Evolutionary conservation across 164 flowering plant species (phyloP).

Genomic region (Tetracentron sinense): DNA sequence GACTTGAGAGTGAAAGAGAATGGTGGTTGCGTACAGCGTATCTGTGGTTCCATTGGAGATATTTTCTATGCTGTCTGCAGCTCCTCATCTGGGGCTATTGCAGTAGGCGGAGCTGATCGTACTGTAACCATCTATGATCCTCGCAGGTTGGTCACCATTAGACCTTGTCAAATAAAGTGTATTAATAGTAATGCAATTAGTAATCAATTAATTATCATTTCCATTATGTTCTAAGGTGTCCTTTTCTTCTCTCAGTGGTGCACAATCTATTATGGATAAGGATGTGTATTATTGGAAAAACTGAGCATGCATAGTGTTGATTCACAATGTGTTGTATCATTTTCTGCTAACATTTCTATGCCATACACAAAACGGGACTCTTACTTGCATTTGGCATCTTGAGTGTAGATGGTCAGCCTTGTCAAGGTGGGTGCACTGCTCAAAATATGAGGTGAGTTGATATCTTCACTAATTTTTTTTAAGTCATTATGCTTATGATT

Average conservation of each 20-base stretch:
- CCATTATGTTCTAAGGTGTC: neutral
- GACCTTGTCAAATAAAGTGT: neutral
- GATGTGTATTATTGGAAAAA: neutral
- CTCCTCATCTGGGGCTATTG: slow-evolving; percentile 63
- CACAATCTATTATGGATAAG: neutral
- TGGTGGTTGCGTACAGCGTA: slow-evolving; percentile 71
- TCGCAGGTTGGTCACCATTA: slow-evolving; percentile 52
- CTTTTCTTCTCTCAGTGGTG: neutral
- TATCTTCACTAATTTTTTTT: neutral
- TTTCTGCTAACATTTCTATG: neutral
- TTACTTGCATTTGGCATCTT: slow-evolving; percentile 13
- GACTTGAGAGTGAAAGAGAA: slow-evolving; percentile 74
- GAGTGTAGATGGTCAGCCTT: slow-evolving; percentile 69
- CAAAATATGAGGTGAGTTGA: slow-evolving; percentile 77
- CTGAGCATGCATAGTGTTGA: neutral
- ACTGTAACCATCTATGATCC: slow-evolving; percentile 80
- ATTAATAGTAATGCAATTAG: neutral
- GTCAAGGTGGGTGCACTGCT: slow-evolving; percentile 76
- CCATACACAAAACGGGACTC: neutral
- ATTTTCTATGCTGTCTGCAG: slow-evolving; percentile 58
- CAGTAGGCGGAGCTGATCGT: slow-evolving; percentile 85
- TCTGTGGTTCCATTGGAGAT: slow-evolving; percentile 70
- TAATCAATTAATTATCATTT: neutral
- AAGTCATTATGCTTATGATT: neutral
- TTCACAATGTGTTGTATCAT: neutral